Conservation (phyloP, 805 yeast genomes). For the Yamadazyma sp. region DNA sequence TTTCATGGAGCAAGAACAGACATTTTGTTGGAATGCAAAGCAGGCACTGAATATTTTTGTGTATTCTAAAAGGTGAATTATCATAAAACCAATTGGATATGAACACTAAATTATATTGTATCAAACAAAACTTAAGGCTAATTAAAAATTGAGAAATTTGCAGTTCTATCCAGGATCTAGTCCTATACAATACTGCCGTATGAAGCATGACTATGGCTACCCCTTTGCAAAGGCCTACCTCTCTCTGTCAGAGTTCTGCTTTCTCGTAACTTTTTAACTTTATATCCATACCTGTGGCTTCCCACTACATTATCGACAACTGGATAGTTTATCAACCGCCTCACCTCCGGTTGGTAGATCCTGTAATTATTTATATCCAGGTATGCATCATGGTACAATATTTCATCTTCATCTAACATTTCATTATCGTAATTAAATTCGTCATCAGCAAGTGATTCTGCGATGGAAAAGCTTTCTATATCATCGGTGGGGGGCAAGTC, state of each 20-base stretch:
- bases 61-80: too few relatives aligned
- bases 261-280: constrained; percentile 37
- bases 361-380: constrained; percentile 31
- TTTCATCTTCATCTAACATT: constrained; percentile 39
- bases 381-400: constrained; percentile 31
- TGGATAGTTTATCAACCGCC: constrained; percentile 40
- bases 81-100: too few relatives aligned
- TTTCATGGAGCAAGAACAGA: too few relatives aligned
- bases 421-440: constrained; percentile 33
- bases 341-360: constrained; percentile 34
- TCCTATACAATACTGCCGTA: constrained; percentile 31
- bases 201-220: constrained; percentile 4
- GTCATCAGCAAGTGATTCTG: constrained; percentile 23
- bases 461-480: constrained; percentile 15
- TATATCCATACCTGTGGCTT: constrained; percentile 43
- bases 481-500: constrained; percentile 7
- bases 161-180: background rate
- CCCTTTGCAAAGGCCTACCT: constrained; percentile 11
- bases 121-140: too few relatives aligned
- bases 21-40: too few relatives aligned
- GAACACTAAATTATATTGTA: too few relatives aligned
- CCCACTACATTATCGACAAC: constrained; percentile 42
- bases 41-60: too few relatives aligned
- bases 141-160: too few relatives aligned
- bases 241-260: constrained; percentile 13